Evolutionary conservation across 495 filamentous ascomycete genomes (phyloP).

Genomic region (Rusavskia elegans): DNA sequence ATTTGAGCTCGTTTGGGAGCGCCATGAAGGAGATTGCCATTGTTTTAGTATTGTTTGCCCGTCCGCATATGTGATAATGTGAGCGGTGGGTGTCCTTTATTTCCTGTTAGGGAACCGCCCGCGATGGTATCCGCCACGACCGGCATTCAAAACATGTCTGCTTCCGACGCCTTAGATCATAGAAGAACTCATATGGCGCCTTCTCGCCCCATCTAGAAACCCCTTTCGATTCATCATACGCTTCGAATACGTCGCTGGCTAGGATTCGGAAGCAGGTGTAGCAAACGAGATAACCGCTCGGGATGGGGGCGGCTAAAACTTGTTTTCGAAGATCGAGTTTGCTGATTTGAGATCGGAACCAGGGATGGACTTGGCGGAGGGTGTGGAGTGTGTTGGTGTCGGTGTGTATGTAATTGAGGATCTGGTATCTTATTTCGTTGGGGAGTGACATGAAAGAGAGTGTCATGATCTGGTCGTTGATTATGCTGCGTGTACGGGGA

Average conservation of each 20-base stretch:
- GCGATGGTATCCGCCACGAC: too few species aligned
- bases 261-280: background rate
- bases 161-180: too few species aligned
- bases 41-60: too few species aligned
- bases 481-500: too few species aligned
- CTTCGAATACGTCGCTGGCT: too few species aligned
- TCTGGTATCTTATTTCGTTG: background rate
- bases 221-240: too few species aligned
- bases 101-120: too few species aligned
- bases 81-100: too few species aligned
- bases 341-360: background rate
- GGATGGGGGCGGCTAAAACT: background rate
- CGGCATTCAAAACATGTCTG: too few species aligned
- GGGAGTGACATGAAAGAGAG: background rate
- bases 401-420: background rate
- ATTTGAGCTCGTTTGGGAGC: background rate
- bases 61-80: too few species aligned
- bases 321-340: background rate
- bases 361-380: background rate
- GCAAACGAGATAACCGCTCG: background rate
- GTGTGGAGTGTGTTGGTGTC: background rate
- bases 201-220: too few species aligned
- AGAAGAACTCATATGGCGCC: too few species aligned
- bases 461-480: background rate
- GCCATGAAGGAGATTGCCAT: background rate